Conservation (phyloP, 225 moss, liverwort and hornwort species). For the Pseudisothecium myosuroides region DNA sequence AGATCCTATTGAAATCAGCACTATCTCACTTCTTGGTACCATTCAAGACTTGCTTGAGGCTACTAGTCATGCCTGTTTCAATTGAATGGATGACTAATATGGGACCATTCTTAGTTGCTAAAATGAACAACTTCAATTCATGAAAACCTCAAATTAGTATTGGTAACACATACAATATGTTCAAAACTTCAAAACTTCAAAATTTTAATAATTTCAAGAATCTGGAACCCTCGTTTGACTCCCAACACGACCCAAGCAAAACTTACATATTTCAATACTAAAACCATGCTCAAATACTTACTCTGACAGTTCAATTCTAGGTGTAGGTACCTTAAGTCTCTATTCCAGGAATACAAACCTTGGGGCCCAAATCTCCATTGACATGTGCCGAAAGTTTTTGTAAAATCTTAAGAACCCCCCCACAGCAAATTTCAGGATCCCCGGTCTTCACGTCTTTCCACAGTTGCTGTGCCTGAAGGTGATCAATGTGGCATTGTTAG, state of each 20-base stretch:
- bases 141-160: fast-evolving
- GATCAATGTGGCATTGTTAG: neutral
- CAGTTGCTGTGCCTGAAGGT: neutral
- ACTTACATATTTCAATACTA: neutral
- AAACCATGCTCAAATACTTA: neutral
- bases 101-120: neutral
- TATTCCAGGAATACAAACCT: neutral
- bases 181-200: neutral
- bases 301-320: neutral
- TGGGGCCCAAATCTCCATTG: neutral
- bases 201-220: neutral
- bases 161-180: neutral
- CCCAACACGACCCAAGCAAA: neutral
- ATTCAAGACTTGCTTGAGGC: neutral
- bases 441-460: neutral
- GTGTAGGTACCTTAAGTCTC: neutral
- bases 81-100: neutral
- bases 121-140: neutral
- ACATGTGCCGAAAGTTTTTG: neutral
- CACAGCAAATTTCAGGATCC: neutral
- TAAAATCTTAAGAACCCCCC: too few species aligned
- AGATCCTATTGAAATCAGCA: neutral
- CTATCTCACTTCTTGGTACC: too few species aligned
- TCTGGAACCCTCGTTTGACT: neutral
- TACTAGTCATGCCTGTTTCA: neutral